Conservation (phyloP, 2,329 filamentous ascomycete genomes). For the Exophiala aquamarina region DNA sequence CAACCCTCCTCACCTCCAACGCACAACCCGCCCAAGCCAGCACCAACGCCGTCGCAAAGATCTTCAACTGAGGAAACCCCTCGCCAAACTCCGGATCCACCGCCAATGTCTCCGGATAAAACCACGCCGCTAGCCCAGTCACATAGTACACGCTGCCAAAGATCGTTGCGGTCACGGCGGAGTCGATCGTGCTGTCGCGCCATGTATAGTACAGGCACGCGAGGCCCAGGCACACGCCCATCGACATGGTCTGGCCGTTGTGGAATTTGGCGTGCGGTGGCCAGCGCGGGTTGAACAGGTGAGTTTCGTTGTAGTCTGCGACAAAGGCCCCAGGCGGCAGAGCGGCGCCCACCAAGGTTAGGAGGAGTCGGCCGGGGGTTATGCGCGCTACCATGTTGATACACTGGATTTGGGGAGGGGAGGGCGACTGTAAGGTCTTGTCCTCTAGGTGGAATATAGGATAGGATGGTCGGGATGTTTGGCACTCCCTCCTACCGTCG, state of each 20-base stretch:
- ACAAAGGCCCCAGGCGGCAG: constrained; percentile 25
- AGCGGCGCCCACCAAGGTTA: constrained; percentile 16
- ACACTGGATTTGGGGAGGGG: no score
- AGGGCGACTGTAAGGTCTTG: no score
- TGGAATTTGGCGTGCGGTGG: constrained; percentile 52
- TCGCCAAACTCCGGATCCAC: constrained; percentile 48
- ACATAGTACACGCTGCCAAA: constrained; percentile 45
- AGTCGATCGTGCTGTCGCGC: constrained; percentile 1
- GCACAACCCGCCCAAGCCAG: background rate
- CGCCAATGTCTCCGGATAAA: constrained; percentile 46
- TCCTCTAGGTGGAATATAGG: no score
- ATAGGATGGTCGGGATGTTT: no score
- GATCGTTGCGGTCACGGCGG: constrained; percentile 30
- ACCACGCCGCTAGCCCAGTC: constrained; percentile 42
- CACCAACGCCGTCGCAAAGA: constrained; percentile 8
- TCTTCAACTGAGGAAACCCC: constrained; percentile 36
- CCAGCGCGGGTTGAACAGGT: constrained; percentile 49
- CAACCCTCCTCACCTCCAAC: background rate
- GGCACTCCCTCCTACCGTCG: no score
- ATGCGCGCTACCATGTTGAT: background rate
- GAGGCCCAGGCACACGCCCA: constrained; percentile 41
- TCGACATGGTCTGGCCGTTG: constrained; percentile 52
- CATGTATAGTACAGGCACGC: constrained; percentile 40
- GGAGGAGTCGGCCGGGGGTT: constrained; percentile 8
- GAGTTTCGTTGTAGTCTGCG: constrained; percentile 42